Percentiles rank a stretch among this genome's conserved stretches.
phyloP scores from a whole-genome alignment of 179 eudicot genomes.

The Silene noctiflora region DNA sequence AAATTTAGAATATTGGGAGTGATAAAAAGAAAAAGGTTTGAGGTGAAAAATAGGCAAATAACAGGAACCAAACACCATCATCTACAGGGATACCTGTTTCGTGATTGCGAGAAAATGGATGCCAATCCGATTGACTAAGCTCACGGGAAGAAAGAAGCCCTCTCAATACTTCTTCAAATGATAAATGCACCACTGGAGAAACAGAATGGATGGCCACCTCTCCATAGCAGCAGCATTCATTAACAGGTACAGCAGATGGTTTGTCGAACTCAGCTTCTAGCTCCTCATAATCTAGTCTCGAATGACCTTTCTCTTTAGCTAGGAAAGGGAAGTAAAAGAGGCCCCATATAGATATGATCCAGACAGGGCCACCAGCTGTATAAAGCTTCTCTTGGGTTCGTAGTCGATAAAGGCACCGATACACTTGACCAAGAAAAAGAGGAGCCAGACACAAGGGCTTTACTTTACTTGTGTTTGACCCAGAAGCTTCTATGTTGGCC shows the following conservation, averaged over 20 bases:
- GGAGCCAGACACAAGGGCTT: constrained; percentile 24
- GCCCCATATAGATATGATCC: constrained; percentile 29
- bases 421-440: constrained; percentile 26
- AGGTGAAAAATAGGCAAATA: not conserved
- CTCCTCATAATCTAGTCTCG: constrained; percentile 19
- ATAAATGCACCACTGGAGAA: constrained; percentile 23
- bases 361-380: constrained; percentile 32
- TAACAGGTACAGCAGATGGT: constrained; percentile 19
- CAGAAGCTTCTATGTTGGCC: constrained; percentile 28
- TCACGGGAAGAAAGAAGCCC: constrained; percentile 22
- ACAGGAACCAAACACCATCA: no score
- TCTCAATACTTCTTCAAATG: constrained; percentile 28
- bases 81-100: constrained; percentile 14
- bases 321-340: constrained; percentile 25
- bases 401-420: constrained; percentile 28
- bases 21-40: not conserved
- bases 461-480: constrained; percentile 10
- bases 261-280: constrained; percentile 22
- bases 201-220: constrained; percentile 26
- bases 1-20: not conserved
- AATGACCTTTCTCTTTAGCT: constrained; percentile 20
- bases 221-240: constrained; percentile 27
- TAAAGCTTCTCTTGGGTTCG: constrained; percentile 28
- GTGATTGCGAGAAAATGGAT: constrained; percentile 16
- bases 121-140: constrained; percentile 27